phyloP scores from a whole-genome alignment of 75 land plant genomes.

The Adiantum capillusveneris region DNA sequence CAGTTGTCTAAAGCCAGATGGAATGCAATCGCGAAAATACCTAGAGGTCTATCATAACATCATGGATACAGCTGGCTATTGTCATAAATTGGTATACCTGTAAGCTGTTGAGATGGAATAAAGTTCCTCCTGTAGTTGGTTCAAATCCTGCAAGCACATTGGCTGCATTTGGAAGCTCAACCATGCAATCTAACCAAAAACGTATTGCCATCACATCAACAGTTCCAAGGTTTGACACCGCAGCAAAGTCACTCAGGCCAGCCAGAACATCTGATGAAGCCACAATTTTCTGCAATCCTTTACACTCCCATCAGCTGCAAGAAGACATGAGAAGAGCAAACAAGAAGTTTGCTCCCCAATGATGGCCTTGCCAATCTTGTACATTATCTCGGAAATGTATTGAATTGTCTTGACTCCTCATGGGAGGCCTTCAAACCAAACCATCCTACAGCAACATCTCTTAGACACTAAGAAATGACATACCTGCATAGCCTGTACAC shows the following conservation, averaged over 20 bases:
- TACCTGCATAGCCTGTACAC: conserved; percentile 40
- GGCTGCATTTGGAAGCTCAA: conserved; percentile 23
- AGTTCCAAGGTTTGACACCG: conserved; percentile 28
- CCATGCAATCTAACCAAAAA: conserved; percentile 22
- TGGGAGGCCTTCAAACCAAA: too few species aligned
- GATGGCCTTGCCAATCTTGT: too few species aligned
- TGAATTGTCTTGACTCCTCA: too few species aligned
- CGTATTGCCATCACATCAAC: conserved; percentile 34
- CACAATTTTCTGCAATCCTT: conserved; percentile 27
- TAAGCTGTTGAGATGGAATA: conserved; percentile 30
- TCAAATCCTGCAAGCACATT: conserved; percentile 43
- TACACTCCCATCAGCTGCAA: too few species aligned
- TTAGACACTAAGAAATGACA: conserved; percentile 2
- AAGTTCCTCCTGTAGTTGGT: conserved; percentile 28
- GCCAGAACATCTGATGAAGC: conserved; percentile 25
- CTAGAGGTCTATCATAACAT: too few species aligned
- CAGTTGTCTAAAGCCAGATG: too few species aligned
- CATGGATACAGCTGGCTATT: too few species aligned
- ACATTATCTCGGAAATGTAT: too few species aligned
- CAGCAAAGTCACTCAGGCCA: conserved; percentile 17
- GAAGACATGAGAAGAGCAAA: too few species aligned
- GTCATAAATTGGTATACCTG: too few species aligned
- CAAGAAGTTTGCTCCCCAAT: too few species aligned
- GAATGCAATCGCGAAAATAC: too few species aligned
- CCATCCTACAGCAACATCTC: background rate